phyloP scores from a whole-genome alignment of 345 rosid species.

The Lenwebbia sp. region DNA sequence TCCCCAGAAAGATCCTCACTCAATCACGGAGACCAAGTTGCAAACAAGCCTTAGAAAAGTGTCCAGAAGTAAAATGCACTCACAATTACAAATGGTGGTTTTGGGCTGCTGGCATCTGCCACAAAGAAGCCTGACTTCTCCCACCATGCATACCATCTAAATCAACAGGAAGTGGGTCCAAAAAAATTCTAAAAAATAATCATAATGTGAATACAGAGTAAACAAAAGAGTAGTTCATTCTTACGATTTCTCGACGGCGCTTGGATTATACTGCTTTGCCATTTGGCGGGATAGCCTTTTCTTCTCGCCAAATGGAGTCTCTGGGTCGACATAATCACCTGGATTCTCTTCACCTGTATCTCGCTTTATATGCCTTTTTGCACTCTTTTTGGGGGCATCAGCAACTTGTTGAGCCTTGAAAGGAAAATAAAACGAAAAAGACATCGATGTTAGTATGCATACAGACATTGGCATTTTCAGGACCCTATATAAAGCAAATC shows the following conservation, averaged over 20 bases:
- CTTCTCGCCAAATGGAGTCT: slow-evolving; percentile 67
- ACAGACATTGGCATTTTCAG: not conserved
- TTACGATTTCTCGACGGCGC: slow-evolving; percentile 76
- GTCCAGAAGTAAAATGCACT: slow-evolving; percentile 3
- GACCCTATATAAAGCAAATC: not conserved
- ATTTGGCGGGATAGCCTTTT: slow-evolving; percentile 63
- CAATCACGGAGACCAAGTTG: not conserved
- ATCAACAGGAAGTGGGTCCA: slow-evolving; percentile 1
- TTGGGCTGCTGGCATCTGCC: slow-evolving; percentile 67
- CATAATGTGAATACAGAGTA: not conserved
- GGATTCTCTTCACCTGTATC: slow-evolving; percentile 54
- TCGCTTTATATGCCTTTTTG: slow-evolving; percentile 51
- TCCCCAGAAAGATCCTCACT: not conserved
- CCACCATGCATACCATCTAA: slow-evolving; percentile 96
- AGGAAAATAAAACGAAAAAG: not conserved
- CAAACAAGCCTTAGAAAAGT: not conserved
- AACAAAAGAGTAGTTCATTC: slow-evolving; percentile 8
- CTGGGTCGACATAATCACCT: slow-evolving; percentile 69
- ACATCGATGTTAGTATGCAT: not conserved
- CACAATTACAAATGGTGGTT: slow-evolving; percentile 73
- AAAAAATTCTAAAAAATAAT: not conserved
- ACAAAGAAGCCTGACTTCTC: slow-evolving; percentile 58
- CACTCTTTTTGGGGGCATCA: slow-evolving; percentile 36
- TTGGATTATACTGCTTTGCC: slow-evolving; percentile 85
- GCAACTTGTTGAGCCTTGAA: slow-evolving; percentile 39